phyloP scores from a whole-genome alignment of 2,329 filamentous ascomycete species.

The Cyphellophora europaea region DNA sequence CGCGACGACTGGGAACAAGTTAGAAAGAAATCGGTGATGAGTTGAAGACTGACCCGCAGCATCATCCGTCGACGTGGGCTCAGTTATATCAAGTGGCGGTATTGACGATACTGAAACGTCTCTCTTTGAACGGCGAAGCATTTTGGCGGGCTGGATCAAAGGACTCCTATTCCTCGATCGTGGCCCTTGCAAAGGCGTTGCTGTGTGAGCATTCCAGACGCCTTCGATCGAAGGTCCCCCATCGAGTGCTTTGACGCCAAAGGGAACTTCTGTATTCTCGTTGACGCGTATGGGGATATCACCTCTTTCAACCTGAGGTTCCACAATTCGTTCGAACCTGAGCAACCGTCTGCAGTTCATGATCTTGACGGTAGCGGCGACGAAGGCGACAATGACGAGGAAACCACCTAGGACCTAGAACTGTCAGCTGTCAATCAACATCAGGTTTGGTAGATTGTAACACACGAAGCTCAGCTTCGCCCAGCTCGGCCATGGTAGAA shows the following conservation, averaged over 20 bases:
- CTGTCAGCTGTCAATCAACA: neutral
- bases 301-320: slow-evolving; percentile 44
- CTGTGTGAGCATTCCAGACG: slow-evolving; percentile 60
- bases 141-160: slow-evolving; percentile 1
- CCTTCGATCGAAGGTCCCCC: slow-evolving; percentile 76
- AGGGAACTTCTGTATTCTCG: slow-evolving; percentile 59
- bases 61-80: too few relatives aligned
- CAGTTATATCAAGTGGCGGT: slow-evolving; percentile 2
- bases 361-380: slow-evolving; percentile 57
- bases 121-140: neutral
- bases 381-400: slow-evolving; percentile 48
- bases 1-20: too few relatives aligned
- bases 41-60: too few relatives aligned
- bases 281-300: slow-evolving; percentile 45
- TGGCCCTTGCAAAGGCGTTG: slow-evolving; percentile 21
- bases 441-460: too few relatives aligned
- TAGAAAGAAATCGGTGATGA: too few relatives aligned
- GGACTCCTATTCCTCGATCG: neutral
- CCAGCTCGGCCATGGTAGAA: slow-evolving; percentile 17
- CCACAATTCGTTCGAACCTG: slow-evolving; percentile 45
- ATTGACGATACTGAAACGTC: slow-evolving; percentile 7
- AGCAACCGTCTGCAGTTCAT: slow-evolving; percentile 48
- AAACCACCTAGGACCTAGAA: slow-evolving; percentile 14
- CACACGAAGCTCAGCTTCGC: slow-evolving; percentile 17
- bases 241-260: slow-evolving; percentile 77